These are phyloP conservation scores for Quercus aquifolioides DNA, from an alignment of 306 rosid genomes.

Conservation along the genomic window DNA sequence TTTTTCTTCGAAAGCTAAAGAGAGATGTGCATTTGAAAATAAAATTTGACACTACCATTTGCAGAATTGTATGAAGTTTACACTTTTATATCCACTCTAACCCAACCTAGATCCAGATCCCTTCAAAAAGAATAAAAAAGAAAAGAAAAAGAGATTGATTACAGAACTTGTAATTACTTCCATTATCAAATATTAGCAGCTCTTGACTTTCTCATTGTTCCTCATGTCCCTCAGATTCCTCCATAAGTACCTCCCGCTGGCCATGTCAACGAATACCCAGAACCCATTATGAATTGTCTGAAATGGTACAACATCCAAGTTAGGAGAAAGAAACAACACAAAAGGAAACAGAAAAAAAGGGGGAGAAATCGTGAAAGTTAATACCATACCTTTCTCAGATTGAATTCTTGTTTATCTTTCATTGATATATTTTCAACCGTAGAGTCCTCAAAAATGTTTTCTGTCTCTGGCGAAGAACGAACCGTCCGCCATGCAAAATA, in stretches of 20 bases:
- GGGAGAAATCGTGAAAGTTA: neutral
- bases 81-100: neutral
- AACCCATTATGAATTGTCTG: conserved; percentile 50
- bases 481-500: conserved; percentile 62
- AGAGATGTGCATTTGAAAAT: neutral
- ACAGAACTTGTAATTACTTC: neutral
- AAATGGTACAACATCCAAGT: conserved; percentile 18
- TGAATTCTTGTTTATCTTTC: conserved; percentile 8
- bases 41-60: neutral
- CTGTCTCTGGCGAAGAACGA: conserved; percentile 33
- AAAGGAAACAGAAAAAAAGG: neutral
- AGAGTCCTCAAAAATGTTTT: conserved; percentile 7
- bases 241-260: conserved; percentile 79
- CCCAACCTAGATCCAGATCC: neutral
- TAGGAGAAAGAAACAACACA: neutral
- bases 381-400: conserved; percentile 32
- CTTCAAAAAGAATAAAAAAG: conserved; percentile 1
- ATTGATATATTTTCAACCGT: conserved; percentile 10
- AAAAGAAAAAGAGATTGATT: neutral
- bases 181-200: conserved; percentile 8
- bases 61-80: neutral
- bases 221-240: conserved; percentile 43
- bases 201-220: conserved; percentile 18
- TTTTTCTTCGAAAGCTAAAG: neutral
- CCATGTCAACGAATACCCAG: conserved; percentile 76